Percentiles rank a stretch among this genome's conserved stretches.
Conservation (phyloP, 2,329 filamentous ascomycete genomes). For the Pyricularia sp. region DNA sequence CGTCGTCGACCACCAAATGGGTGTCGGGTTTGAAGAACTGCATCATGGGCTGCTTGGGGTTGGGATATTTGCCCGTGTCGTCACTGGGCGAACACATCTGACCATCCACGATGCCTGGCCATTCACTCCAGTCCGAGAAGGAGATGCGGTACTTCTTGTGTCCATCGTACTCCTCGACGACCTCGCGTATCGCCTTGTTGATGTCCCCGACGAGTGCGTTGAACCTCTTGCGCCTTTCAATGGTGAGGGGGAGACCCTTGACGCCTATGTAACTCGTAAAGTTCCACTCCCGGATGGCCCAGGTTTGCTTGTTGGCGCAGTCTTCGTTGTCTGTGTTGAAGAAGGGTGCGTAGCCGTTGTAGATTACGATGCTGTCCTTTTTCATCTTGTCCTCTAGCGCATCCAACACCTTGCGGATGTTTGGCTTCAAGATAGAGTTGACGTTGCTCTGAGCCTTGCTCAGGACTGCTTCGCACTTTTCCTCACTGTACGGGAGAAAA, state of each 20-base stretch:
- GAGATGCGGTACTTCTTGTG: slow-evolving; percentile 13
- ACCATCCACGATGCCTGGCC: slow-evolving; percentile 18
- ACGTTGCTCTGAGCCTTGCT: slow-evolving; percentile 17
- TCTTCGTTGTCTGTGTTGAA: slow-evolving; percentile 20
- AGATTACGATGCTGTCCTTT: slow-evolving; percentile 18
- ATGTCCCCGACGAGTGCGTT: slow-evolving; percentile 17
- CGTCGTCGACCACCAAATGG: background rate
- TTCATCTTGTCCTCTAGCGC: slow-evolving; percentile 20
- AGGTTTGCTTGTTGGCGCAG: slow-evolving; percentile 11
- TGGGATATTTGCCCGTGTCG: slow-evolving; percentile 16
- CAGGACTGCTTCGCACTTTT: slow-evolving; percentile 12
- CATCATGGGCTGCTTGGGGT: slow-evolving; percentile 18
- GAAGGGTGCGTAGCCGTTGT: slow-evolving; percentile 21
- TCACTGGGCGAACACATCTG: slow-evolving; percentile 19
- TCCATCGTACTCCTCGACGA: slow-evolving; percentile 14
- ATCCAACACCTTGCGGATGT: slow-evolving; percentile 16
- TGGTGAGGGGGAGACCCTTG: slow-evolving; percentile 48
- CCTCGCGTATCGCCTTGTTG: slow-evolving; percentile 18
- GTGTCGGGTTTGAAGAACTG: slow-evolving; percentile 23
- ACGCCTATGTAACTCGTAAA: background rate
- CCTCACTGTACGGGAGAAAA: slow-evolving; percentile 1
- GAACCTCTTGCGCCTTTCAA: slow-evolving; percentile 37
- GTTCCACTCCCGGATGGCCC: slow-evolving; percentile 1
- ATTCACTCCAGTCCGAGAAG: slow-evolving; percentile 21
- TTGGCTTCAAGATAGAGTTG: slow-evolving; percentile 17